Percentiles rank a stretch among this genome's conserved stretches.
phyloP scores from a whole-genome alignment of 2,329 filamentous ascomycete species.

The Colletotrichum abscissum region DNA sequence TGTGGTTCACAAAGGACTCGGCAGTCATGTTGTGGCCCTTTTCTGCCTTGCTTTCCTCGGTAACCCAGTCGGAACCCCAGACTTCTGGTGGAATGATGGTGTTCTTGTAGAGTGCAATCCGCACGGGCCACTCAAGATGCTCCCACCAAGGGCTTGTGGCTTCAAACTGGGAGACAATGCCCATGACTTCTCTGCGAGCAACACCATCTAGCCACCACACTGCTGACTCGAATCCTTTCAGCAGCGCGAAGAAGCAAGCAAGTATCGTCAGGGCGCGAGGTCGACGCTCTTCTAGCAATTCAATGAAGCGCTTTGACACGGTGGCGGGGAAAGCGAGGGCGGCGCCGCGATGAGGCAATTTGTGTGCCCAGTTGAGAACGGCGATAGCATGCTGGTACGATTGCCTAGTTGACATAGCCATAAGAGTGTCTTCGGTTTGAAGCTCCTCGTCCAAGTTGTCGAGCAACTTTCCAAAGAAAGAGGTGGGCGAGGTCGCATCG shows the following conservation, averaged over 20 bases:
- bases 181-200: slow-evolving; percentile 72
- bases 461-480: slow-evolving; percentile 72
- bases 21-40: slow-evolving; percentile 41
- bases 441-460: slow-evolving; percentile 69
- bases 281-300: slow-evolving; percentile 67
- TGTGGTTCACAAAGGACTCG: slow-evolving; percentile 54
- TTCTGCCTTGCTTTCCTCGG: slow-evolving; percentile 51
- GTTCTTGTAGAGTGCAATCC: slow-evolving; percentile 68
- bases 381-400: slow-evolving; percentile 74
- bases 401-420: slow-evolving; percentile 56
- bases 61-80: slow-evolving; percentile 65
- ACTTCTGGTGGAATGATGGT: slow-evolving; percentile 64
- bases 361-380: slow-evolving; percentile 74
- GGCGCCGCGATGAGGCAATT: slow-evolving; percentile 67
- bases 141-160: slow-evolving; percentile 70
- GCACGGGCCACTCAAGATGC: slow-evolving; percentile 70
- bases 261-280: slow-evolving; percentile 73
- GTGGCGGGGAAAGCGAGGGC: slow-evolving; percentile 73
- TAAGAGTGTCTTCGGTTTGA: slow-evolving; percentile 41
- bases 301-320: slow-evolving; percentile 70
- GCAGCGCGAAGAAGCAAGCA: slow-evolving; percentile 74
- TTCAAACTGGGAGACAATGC: slow-evolving; percentile 69
- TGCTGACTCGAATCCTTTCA: slow-evolving; percentile 67
- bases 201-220: slow-evolving; percentile 80
- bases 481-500: slow-evolving; percentile 58